These are phyloP conservation scores for Lolium rigidum DNA, from an alignment of 176 grass and related monocot species.

Conservation along the genomic window DNA sequence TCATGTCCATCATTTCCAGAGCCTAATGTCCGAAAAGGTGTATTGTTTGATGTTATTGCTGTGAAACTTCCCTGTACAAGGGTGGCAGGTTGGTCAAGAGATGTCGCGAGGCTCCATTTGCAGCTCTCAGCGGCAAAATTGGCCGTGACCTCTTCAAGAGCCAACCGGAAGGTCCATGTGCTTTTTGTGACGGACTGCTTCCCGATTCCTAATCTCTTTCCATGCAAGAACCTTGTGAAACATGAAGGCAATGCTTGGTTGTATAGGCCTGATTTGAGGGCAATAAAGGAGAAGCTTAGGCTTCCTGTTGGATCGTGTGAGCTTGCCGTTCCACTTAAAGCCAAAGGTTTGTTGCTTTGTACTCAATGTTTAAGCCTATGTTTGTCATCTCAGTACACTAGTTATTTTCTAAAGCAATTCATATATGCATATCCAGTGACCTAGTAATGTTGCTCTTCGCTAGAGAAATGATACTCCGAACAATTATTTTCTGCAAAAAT, in stretches of 20 bases:
- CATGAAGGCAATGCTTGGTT: conserved; percentile 84
- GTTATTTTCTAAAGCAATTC: background rate
- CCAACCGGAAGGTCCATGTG: conserved; percentile 61
- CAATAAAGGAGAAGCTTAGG: conserved; percentile 77
- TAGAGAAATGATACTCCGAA: background rate
- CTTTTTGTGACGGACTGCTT: conserved; percentile 82
- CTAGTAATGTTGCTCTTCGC: background rate
- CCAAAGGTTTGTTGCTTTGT: conserved; percentile 62
- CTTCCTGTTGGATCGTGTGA: conserved; percentile 88
- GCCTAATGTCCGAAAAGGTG: conserved; percentile 55
- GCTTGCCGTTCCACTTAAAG: conserved; percentile 86
- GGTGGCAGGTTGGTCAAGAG: conserved; percentile 74
- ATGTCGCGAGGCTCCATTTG: conserved; percentile 83
- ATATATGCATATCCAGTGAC: conserved; percentile 11
- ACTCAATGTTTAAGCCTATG: background rate
- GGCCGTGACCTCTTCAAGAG: conserved; percentile 52
- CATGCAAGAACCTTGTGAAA: conserved; percentile 80
- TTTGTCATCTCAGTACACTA: background rate
- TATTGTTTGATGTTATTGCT: conserved; percentile 60
- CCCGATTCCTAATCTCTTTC: conserved; percentile 82
- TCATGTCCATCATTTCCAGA: conserved; percentile 65
- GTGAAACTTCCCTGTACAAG: conserved; percentile 71
- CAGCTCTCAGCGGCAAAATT: conserved; percentile 86
- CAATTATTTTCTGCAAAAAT: background rate
- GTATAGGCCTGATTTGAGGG: conserved; percentile 69